Percentiles rank a stretch among this genome's conserved stretches.
phyloP scores from a whole-genome alignment of 169 alveolate species.

The Plasmodium reichenowi region DNA sequence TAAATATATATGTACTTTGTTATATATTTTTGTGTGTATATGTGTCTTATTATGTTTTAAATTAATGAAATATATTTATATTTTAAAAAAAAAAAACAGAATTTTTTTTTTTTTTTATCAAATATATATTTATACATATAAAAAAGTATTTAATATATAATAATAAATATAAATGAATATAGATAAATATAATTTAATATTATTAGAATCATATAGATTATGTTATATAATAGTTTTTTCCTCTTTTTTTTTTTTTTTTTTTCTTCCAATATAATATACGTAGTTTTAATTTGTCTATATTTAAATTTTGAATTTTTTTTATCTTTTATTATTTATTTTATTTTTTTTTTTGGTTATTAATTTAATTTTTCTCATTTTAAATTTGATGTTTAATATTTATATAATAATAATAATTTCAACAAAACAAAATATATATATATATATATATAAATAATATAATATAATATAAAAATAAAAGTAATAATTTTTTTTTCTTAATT shows the following conservation, averaged over 20 bases:
- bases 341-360: slow-evolving; percentile 8
- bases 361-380: slow-evolving; percentile 21
- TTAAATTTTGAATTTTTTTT: slow-evolving; percentile 49
- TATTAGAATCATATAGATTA: background rate
- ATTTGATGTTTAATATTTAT: slow-evolving; percentile 28
- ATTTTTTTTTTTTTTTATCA: too few relatives aligned
- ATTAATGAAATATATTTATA: too few relatives aligned
- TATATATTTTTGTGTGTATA: too few relatives aligned
- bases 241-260: background rate
- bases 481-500: background rate
- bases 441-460: too few relatives aligned
- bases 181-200: background rate
- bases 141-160: background rate
- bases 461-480: too few relatives aligned
- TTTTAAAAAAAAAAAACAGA: too few relatives aligned
- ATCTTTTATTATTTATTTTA: background rate
- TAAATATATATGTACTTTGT: too few relatives aligned
- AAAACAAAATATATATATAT: background rate
- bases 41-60: too few relatives aligned
- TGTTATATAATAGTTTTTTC: slow-evolving; percentile 3
- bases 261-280: background rate
- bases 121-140: too few relatives aligned
- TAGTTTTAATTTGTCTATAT: slow-evolving; percentile 12
- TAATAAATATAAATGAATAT: background rate
- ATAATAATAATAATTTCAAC: background rate